These are phyloP conservation scores for Lachnellula occidentalis DNA, from an alignment of 2,329 filamentous ascomycete genomes.

Conservation along the genomic window DNA sequence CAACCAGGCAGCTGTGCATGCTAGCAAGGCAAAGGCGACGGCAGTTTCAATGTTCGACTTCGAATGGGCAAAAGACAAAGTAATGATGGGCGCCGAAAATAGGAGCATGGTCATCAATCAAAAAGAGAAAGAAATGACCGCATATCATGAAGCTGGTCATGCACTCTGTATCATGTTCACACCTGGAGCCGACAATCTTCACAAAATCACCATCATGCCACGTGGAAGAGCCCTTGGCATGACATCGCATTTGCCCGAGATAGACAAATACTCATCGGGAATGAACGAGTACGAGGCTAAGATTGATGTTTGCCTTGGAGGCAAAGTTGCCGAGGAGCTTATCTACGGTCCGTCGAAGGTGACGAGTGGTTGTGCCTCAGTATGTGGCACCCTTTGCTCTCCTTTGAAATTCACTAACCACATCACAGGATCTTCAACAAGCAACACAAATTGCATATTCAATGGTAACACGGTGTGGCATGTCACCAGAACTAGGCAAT, in stretches of 20 bases:
- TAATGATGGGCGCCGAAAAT: slow-evolving; percentile 93
- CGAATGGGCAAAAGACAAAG: slow-evolving; percentile 97
- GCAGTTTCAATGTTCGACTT: slow-evolving; percentile 75
- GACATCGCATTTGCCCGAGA: slow-evolving; percentile 81
- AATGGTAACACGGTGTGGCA: slow-evolving; percentile 86
- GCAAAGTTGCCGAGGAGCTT: slow-evolving; percentile 86
- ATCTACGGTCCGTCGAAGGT: slow-evolving; percentile 89
- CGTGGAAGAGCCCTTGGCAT: slow-evolving; percentile 81
- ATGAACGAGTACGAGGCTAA: slow-evolving; percentile 75
- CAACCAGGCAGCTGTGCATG: slow-evolving; percentile 91
- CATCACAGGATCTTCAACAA: slow-evolving; percentile 66
- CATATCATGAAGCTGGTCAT: slow-evolving; percentile 94
- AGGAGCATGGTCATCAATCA: slow-evolving; percentile 84
- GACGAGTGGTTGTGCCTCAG: slow-evolving; percentile 74
- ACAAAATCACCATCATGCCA: slow-evolving; percentile 96
- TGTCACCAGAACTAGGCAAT: slow-evolving; percentile 82
- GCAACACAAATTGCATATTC: slow-evolving; percentile 79
- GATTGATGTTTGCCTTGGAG: slow-evolving; percentile 77
- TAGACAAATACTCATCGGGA: slow-evolving; percentile 88
- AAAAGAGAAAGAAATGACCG: slow-evolving; percentile 93
- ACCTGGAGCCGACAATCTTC: slow-evolving; percentile 67
- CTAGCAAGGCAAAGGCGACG: slow-evolving; percentile 77
- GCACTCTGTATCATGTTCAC: slow-evolving; percentile 84
- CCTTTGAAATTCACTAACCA: slow-evolving; percentile 4
- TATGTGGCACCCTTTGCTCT: slow-evolving; percentile 43